A percentile compares a stretch with the other conserved stretches of the same genome.
Conservation (phyloP, 2,329 filamentous ascomycete genomes). For the Verticillium albo-atrum region DNA sequence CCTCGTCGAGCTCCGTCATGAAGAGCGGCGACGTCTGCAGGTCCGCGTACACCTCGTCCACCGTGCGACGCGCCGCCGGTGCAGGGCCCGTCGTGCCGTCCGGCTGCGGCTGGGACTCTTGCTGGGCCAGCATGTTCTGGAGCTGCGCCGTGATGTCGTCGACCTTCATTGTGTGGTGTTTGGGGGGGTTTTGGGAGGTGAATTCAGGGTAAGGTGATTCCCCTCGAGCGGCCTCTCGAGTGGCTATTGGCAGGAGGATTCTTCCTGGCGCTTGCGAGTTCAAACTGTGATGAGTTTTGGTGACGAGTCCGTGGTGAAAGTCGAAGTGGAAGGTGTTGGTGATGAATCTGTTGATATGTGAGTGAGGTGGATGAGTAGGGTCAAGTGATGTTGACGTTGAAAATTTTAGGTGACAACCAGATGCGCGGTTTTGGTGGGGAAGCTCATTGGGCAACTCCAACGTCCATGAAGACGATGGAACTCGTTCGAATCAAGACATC, state of each 20-base stretch:
- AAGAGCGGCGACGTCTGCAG: slow-evolving; percentile 72
- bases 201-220: too few relatives aligned
- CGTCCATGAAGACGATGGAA: not conserved
- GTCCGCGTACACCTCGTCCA: slow-evolving; percentile 52
- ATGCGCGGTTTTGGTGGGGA: not conserved
- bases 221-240: too few relatives aligned
- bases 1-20: slow-evolving; percentile 89
- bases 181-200: slow-evolving; percentile 1
- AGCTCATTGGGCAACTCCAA: not conserved
- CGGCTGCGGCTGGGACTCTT: slow-evolving; percentile 42
- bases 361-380: not conserved
- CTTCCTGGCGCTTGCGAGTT: too few relatives aligned
- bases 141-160: not conserved
- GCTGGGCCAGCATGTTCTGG: slow-evolving; percentile 13
- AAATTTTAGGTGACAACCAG: not conserved
- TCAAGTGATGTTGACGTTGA: not conserved
- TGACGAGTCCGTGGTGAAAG: too few relatives aligned
- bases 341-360: not conserved
- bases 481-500: not conserved
- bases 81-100: slow-evolving; percentile 23
- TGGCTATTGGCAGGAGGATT: too few relatives aligned
- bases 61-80: slow-evolving; percentile 25
- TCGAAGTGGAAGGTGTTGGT: too few relatives aligned
- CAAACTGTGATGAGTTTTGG: too few relatives aligned
- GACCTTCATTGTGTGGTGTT: not conserved